Percentiles rank a stretch among this genome's conserved stretches.
Conservation (phyloP, 345 rosid genomes). For the Populus alba region DNA sequence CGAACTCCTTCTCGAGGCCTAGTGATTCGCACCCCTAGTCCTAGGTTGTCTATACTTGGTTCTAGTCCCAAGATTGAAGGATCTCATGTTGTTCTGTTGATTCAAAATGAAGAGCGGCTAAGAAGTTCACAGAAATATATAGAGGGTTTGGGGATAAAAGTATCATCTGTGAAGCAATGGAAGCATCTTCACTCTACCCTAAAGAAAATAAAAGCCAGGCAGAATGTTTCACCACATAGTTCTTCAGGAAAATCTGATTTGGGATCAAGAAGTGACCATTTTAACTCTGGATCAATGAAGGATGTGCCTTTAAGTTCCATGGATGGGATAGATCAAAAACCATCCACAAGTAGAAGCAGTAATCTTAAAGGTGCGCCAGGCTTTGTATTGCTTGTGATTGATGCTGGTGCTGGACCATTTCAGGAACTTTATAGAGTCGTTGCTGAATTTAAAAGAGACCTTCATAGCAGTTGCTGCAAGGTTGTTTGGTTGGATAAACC, state of each 20-base stretch:
- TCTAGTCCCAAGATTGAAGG: conserved; percentile 48
- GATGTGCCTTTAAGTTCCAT: conserved; percentile 50
- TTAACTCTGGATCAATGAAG: conserved; percentile 27
- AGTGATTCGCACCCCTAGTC: conserved; percentile 32
- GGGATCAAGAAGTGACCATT: conserved; percentile 35
- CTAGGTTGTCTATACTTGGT: conserved; percentile 33
- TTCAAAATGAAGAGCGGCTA: conserved; percentile 49
- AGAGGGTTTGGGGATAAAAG: conserved; percentile 53
- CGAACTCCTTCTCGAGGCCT: conserved; percentile 29
- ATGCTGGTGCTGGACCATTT: conserved; percentile 49
- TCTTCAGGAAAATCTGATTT: conserved; percentile 46
- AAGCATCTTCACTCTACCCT: conserved; percentile 34
- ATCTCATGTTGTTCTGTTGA: conserved; percentile 66
- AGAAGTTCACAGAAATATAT: conserved; percentile 47
- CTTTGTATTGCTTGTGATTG: conserved; percentile 55
- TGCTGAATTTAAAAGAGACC: conserved; percentile 44
- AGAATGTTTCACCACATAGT: conserved; percentile 35
- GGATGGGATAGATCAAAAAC: conserved; percentile 47
- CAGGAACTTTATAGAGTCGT: conserved; percentile 32
- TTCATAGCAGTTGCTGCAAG: conserved; percentile 33
- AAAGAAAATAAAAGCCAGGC: conserved; percentile 35
- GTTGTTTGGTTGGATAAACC: conserved; percentile 72
- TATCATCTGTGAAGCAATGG: conserved; percentile 42
- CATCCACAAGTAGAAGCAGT: conserved; percentile 22
- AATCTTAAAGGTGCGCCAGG: conserved; percentile 10